Percentiles rank a stretch among this genome's conserved stretches.
phyloP scores from a whole-genome alignment of 208 protist species.

The Crithidia expoeki region DNA sequence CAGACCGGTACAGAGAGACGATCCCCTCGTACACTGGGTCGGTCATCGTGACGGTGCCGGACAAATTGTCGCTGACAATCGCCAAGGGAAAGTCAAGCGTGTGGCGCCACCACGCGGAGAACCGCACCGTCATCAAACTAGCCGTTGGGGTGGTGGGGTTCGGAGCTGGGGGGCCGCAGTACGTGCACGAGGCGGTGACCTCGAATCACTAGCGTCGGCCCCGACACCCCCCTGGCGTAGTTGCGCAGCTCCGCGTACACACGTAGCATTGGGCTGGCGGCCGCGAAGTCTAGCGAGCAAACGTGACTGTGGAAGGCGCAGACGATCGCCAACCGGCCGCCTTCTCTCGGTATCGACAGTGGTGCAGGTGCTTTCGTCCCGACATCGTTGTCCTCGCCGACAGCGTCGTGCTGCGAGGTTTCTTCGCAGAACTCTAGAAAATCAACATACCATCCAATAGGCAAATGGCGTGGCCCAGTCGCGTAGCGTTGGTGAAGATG shows the following conservation, averaged over 20 bases:
- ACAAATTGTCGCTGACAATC: background rate
- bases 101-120: conserved; percentile 10
- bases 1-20: background rate
- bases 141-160: background rate
- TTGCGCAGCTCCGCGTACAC: conserved; percentile 16
- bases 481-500: background rate
- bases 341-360: background rate
- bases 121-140: background rate
- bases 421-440: background rate
- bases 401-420: background rate
- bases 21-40: background rate
- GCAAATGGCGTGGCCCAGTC: background rate
- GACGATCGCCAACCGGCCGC: background rate
- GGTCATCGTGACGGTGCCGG: background rate
- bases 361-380: background rate
- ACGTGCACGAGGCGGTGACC: background rate
- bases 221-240: background rate
- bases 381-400: background rate
- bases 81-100: background rate
- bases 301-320: background rate
- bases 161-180: background rate
- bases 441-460: background rate
- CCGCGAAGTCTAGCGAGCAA: conserved; percentile 4
- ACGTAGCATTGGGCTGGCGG: conserved; percentile 3
- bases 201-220: background rate